A percentile compares a stretch with the other conserved stretches of the same genome.
phyloP scores from a whole-genome alignment of 805 yeast genomes.

The Myxozyma vanderwaltii region DNA sequence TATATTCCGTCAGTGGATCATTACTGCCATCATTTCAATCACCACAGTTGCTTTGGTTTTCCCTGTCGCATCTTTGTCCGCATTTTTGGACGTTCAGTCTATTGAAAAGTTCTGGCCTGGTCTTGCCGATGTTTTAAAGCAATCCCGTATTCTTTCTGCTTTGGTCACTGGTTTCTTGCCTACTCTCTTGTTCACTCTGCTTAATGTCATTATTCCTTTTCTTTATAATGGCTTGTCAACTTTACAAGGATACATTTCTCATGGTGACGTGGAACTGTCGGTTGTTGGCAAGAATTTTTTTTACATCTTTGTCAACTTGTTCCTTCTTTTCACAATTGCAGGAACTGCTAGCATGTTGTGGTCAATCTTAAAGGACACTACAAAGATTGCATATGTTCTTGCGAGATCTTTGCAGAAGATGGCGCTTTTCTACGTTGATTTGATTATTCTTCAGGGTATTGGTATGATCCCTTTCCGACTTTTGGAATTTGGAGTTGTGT shows the following conservation, averaged over 20 bases:
- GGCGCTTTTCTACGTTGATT: conserved; percentile 86
- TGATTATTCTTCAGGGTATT: conserved; percentile 70
- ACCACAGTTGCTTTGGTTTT: conserved; percentile 71
- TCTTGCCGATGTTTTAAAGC: conserved; percentile 66
- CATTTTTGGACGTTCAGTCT: conserved; percentile 75
- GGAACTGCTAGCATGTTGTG: conserved; percentile 84
- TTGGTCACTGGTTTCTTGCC: conserved; percentile 88
- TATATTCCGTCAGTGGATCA: conserved; percentile 60
- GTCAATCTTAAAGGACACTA: conserved; percentile 83
- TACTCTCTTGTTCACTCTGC: conserved; percentile 81
- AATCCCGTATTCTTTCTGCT: conserved; percentile 70
- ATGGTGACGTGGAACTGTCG: conserved; percentile 89
- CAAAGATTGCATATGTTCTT: conserved; percentile 80
- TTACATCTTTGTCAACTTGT: conserved; percentile 90
- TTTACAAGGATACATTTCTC: conserved; percentile 85
- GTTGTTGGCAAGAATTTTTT: conserved; percentile 91
- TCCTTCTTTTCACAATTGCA: conserved; percentile 88
- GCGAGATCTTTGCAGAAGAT: conserved; percentile 80
- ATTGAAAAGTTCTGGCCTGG: conserved; percentile 81
- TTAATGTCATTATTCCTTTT: conserved; percentile 83
- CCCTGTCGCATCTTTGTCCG: conserved; percentile 84
- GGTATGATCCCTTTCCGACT: conserved; percentile 90
- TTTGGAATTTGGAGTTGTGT: conserved; percentile 74
- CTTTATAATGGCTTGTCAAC: conserved; percentile 80
- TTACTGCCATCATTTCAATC: conserved; percentile 67